Conservation (phyloP, 192 early-diverging fungal genomes). For the Diversispora epigaea region DNA sequence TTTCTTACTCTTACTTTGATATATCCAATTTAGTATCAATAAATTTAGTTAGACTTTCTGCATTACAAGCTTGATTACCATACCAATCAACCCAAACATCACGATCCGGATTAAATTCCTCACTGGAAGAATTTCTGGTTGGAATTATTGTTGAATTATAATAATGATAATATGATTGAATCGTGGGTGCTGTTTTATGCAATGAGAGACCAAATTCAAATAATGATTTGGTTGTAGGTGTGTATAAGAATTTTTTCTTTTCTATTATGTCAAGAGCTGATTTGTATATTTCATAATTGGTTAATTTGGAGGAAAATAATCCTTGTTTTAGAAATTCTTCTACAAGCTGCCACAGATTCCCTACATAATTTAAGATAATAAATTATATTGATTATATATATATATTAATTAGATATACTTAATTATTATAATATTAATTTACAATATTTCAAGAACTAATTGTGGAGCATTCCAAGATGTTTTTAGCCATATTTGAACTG, state of each 20-base stretch:
- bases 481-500: conserved; percentile 49
- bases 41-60: conserved; percentile 45
- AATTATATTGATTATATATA: no score
- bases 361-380: conserved; percentile 32
- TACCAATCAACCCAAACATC: conserved; percentile 70
- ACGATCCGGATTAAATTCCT: conserved; percentile 51
- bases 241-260: conserved; percentile 40
- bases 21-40: conserved; percentile 31
- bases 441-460: conserved; percentile 74
- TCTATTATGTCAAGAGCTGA: conserved; percentile 52
- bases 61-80: conserved; percentile 65
- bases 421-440: conserved; percentile 31
- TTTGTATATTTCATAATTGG: conserved; percentile 53
- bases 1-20: background rate
- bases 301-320: conserved; percentile 31
- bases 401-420: no score
- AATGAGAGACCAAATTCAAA: conserved; percentile 68
- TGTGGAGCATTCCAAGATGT: conserved; percentile 69
- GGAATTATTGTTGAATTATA: conserved; percentile 74
- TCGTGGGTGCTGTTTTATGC: conserved; percentile 71
- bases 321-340: conserved; percentile 48
- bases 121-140: conserved; percentile 34
- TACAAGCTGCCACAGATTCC: conserved; percentile 65
- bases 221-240: conserved; percentile 53
- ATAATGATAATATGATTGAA: conserved; percentile 80